Percentiles rank a stretch among this genome's conserved stretches.
These are phyloP conservation scores for Phoenix dactylifera DNA, from an alignment of 176 grass and related monocot species.

Conservation along the genomic window DNA sequence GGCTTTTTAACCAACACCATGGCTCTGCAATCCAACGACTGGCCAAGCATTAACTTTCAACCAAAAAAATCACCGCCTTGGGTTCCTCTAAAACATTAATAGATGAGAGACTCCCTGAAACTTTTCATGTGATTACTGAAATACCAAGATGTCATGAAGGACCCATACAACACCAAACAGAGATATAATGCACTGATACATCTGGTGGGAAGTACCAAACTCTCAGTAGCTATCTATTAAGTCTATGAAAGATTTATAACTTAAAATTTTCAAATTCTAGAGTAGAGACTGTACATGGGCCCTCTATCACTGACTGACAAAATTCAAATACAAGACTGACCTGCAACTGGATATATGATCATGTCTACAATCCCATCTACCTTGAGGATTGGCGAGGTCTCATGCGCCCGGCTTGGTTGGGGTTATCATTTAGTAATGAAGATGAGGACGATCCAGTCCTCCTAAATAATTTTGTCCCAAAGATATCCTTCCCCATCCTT, in stretches of 20 bases:
- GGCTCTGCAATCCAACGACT: background rate
- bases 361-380: background rate
- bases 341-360: background rate
- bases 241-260: background rate
- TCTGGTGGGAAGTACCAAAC: too few species aligned
- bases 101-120: too few species aligned
- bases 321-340: background rate
- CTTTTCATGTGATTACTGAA: too few species aligned
- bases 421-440: background rate
- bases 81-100: too few species aligned
- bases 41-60: background rate
- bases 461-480: slow-evolving; percentile 48
- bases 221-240: background rate
- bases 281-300: background rate
- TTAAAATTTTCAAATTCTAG: background rate
- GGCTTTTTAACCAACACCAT: background rate
- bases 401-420: background rate
- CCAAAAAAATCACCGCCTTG: too few species aligned
- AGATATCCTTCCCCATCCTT: slow-evolving; percentile 72
- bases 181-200: background rate
- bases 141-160: background rate
- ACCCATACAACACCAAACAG: background rate
- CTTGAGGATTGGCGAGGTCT: background rate
- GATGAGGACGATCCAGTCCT: slow-evolving; percentile 44
- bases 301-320: background rate